A percentile compares a stretch with the other conserved stretches of the same genome.
Conservation (phyloP, 2,329 filamentous ascomycete genomes). For the Cytospora chrysosperma region DNA sequence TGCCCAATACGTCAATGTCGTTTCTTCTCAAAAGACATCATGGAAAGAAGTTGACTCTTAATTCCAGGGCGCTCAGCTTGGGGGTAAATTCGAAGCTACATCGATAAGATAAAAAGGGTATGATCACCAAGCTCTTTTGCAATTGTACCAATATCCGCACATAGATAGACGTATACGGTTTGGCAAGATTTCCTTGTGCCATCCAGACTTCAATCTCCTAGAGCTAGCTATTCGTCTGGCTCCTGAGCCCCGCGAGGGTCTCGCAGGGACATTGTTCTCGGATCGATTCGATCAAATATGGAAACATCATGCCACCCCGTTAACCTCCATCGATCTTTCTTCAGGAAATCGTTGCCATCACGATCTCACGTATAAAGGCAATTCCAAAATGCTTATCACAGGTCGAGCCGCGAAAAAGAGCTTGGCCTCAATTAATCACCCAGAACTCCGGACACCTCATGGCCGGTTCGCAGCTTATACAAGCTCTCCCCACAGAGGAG, state of each 20-base stretch:
- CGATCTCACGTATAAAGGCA: slow-evolving; percentile 3
- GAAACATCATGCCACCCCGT: slow-evolving; percentile 1
- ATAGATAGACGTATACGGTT: background rate
- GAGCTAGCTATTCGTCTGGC: background rate
- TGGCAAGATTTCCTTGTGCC: background rate
- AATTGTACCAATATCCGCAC: background rate
- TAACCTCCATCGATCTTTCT: slow-evolving; percentile 12
- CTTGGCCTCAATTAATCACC: slow-evolving; percentile 1
- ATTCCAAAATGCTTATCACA: slow-evolving; percentile 1
- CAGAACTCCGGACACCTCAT: slow-evolving; percentile 3
- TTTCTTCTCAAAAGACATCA: background rate
- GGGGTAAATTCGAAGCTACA: too few relatives aligned
- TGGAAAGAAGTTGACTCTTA: background rate
- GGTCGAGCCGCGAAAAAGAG: slow-evolving; percentile 1
- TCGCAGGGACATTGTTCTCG: slow-evolving; percentile 3
- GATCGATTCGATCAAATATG: background rate
- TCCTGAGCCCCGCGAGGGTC: background rate
- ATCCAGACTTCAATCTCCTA: background rate
- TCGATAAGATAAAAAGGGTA: slow-evolving; percentile 16
- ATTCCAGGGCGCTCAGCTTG: slow-evolving; percentile 6
- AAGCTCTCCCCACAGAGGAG: background rate
- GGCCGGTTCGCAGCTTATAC: background rate
- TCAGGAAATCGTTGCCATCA: slow-evolving; percentile 9
- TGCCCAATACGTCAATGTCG: background rate
- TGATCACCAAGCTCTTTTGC: slow-evolving; percentile 2